phyloP scores from a whole-genome alignment of 148 eudicot genomes.

The Diospyros lotus region DNA sequence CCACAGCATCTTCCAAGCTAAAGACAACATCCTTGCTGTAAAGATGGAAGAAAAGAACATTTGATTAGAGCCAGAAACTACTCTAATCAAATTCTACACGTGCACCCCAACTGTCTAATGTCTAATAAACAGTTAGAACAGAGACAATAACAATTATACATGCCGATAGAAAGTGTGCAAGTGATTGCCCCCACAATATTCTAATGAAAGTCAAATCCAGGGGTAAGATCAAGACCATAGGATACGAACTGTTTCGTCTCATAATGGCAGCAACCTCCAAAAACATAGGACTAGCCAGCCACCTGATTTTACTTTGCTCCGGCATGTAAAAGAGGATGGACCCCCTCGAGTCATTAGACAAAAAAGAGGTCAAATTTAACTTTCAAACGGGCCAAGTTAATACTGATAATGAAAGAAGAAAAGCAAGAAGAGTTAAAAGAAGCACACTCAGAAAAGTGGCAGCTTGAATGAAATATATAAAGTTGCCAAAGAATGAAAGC shows the following conservation, averaged over 20 bases:
- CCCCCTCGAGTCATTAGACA: neutral
- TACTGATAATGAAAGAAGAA: neutral
- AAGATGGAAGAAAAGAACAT: constrained; percentile 6
- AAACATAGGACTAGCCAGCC: neutral
- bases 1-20: neutral
- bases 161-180: too few species aligned
- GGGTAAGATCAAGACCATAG: neutral
- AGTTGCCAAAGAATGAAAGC: constrained; percentile 42
- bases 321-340: neutral
- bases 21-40: neutral
- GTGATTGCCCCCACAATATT: too few species aligned
- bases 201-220: neutral
- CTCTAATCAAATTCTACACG: constrained; percentile 8
- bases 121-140: neutral
- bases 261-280: constrained; percentile 1
- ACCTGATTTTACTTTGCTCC: constrained; percentile 3
- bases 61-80: neutral
- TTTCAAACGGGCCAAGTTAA: constrained; percentile 5
- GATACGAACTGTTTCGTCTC: neutral
- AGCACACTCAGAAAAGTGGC: constrained; percentile 4
- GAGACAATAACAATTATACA: too few species aligned
- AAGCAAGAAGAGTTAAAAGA: constrained; percentile 10
- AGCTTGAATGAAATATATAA: constrained; percentile 14
- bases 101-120: neutral
- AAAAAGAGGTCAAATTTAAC: constrained; percentile 14